A percentile compares a stretch with the other conserved stretches of the same genome.
phyloP scores from a whole-genome alignment of 2,329 filamentous ascomycete genomes.

The Neofusicoccum sp. region DNA sequence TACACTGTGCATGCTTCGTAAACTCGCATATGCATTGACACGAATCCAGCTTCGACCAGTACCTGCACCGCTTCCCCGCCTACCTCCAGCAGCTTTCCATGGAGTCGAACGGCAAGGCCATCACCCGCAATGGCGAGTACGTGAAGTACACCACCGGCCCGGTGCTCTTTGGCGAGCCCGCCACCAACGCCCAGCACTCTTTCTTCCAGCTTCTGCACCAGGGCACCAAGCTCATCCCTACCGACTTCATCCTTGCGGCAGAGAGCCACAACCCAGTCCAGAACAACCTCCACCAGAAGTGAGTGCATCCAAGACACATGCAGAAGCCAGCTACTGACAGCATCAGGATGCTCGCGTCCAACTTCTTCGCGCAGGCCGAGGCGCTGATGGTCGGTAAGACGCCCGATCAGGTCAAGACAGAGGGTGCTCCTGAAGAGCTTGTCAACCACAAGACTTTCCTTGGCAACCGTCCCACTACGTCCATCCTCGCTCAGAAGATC shows the following conservation, averaged over 20 bases:
- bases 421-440: constrained; percentile 70
- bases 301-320: constrained; percentile 21
- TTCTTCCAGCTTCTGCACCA: constrained; percentile 99
- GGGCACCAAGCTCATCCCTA: constrained; percentile 96
- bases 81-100: constrained; percentile 99
- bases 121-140: constrained; percentile 80
- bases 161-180: constrained; percentile 95
- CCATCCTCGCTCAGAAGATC: constrained; percentile 89
- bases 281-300: constrained; percentile 88
- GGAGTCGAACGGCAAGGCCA: constrained; percentile 98
- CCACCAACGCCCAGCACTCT: constrained; percentile 98
- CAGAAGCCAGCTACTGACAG: constrained; percentile 23
- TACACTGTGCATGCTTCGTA: background rate
- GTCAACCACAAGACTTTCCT: constrained; percentile 99
- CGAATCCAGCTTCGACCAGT: constrained; percentile 80
- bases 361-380: constrained; percentile 88
- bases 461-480: constrained; percentile 94
- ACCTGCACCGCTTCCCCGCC: constrained; percentile 96
- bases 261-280: constrained; percentile 96
- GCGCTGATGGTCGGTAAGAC: constrained; percentile 90
- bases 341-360: constrained; percentile 74
- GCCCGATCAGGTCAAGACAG: constrained; percentile 72
- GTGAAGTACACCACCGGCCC: constrained; percentile 97
- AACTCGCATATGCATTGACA: constrained; percentile 22
- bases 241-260: constrained; percentile 95